phyloP scores from a whole-genome alignment of 2,329 filamentous ascomycete genomes.

The Talaromyces rugulosus region DNA sequence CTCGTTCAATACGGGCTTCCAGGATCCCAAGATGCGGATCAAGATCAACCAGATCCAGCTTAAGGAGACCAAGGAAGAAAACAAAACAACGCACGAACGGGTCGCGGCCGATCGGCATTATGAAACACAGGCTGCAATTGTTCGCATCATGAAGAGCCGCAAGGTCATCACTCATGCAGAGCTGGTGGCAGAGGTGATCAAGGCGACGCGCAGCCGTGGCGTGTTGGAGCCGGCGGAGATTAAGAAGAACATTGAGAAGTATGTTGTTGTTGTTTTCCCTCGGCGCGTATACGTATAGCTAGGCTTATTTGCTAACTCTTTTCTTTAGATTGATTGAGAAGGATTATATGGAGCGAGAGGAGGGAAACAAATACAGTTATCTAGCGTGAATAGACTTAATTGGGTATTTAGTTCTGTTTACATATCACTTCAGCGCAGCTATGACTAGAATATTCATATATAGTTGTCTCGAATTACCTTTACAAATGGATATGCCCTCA shows the following conservation, averaged over 20 bases:
- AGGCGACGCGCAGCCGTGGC: conserved; percentile 79
- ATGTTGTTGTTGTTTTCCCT: conserved; percentile 32
- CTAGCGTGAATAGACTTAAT: conserved; percentile 43
- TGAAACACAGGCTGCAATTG: conserved; percentile 95
- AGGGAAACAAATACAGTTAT: conserved; percentile 64
- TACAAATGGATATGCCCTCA: too few relatives aligned
- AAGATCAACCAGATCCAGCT: conserved; percentile 99
- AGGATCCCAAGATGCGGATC: conserved; percentile 77
- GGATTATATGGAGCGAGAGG: conserved; percentile 82
- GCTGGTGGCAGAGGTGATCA: conserved; percentile 87
- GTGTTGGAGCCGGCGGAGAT: conserved; percentile 82
- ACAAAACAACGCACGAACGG: conserved; percentile 86
- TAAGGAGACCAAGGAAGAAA: conserved; percentile 92
- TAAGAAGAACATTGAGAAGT: conserved; percentile 96
- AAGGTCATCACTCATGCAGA: conserved; percentile 85
- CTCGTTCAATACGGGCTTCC: conserved; percentile 71
- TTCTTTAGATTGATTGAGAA: conserved; percentile 78
- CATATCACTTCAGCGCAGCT: background rate
- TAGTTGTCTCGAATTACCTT: background rate
- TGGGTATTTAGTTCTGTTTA: background rate
- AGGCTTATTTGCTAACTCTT: conserved; percentile 4
- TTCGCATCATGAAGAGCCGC: conserved; percentile 92
- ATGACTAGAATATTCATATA: background rate
- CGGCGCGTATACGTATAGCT: background rate
- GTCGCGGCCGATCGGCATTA: conserved; percentile 87